A percentile compares a stretch with the other conserved stretches of the same genome.
Evolutionary conservation across 495 filamentous ascomycete species (phyloP).

Genomic region (Trichocladium antarcticum): DNA sequence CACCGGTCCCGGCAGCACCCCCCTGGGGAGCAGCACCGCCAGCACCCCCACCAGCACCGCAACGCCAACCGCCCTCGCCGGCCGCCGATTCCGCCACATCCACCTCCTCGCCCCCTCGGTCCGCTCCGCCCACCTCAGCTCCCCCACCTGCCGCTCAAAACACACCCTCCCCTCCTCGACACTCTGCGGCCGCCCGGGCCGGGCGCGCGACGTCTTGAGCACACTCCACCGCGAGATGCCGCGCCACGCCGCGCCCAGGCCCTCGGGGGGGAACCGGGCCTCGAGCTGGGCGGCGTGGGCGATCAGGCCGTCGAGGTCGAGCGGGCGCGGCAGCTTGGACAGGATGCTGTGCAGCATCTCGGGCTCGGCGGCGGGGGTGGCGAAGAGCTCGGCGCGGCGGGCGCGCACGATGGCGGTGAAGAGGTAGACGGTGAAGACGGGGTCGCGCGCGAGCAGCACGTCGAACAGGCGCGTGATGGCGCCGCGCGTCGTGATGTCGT

Average conservation of each 20-base stretch:
- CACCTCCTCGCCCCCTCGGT: constrained; percentile 41
- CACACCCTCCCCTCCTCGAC: constrained; percentile 24
- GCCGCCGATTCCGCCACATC: constrained; percentile 50
- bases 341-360: constrained; percentile 89
- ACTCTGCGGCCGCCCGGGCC: background rate
- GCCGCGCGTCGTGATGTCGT: constrained; percentile 83
- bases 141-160: constrained; percentile 57
- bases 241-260: constrained; percentile 52
- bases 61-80: constrained; percentile 46
- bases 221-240: constrained; percentile 63
- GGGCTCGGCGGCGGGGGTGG: constrained; percentile 70
- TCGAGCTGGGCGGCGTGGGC: constrained; percentile 44
- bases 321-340: constrained; percentile 71
- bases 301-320: constrained; percentile 77
- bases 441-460: constrained; percentile 72
- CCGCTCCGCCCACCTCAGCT: constrained; percentile 53
- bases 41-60: constrained; percentile 53
- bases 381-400: constrained; percentile 69
- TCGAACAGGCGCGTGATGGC: constrained; percentile 87
- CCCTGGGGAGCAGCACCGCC: constrained; percentile 32
- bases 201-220: constrained; percentile 58
- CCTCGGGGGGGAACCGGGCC: constrained; percentile 57
- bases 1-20: constrained; percentile 6
- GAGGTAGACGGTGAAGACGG: constrained; percentile 77
- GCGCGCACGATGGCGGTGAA: constrained; percentile 80